Conservation (phyloP, 2,329 filamentous ascomycete species). For the Catunica adiposa region DNA sequence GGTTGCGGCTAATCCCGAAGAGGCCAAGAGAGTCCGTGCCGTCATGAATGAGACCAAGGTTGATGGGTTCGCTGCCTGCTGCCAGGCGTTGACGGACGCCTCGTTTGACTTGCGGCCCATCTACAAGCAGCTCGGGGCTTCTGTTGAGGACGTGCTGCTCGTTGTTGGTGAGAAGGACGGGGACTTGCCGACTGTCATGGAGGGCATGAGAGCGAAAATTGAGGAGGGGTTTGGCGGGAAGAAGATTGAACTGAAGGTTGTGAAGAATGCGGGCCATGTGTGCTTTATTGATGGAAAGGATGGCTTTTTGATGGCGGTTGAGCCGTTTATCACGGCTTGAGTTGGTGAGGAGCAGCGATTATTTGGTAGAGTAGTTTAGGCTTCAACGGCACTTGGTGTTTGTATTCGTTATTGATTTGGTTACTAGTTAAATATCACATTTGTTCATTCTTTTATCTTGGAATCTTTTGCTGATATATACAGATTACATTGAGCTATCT, state of each 20-base stretch:
- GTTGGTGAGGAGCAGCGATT: background rate
- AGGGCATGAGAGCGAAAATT: constrained; percentile 22
- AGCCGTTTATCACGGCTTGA: constrained; percentile 17
- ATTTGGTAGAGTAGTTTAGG: background rate
- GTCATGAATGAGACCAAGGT: constrained; percentile 24
- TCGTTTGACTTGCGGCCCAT: constrained; percentile 26
- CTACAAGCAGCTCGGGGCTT: constrained; percentile 20
- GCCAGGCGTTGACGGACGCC: constrained; percentile 22
- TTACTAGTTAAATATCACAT: background rate
- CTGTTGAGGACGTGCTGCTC: constrained; percentile 23
- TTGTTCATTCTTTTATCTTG: too few species aligned
- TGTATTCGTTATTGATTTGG: background rate
- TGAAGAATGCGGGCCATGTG: constrained; percentile 24
- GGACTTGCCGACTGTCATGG: constrained; percentile 25
- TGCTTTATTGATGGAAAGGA: constrained; percentile 25
- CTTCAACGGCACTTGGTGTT: constrained; percentile 2
- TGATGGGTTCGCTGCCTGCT: constrained; percentile 28
- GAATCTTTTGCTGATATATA: too few species aligned
- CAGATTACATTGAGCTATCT: too few species aligned
- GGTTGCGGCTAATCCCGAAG: constrained; percentile 22
- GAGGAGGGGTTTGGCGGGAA: constrained; percentile 21
- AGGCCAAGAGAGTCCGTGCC: constrained; percentile 22
- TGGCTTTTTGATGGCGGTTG: constrained; percentile 19
- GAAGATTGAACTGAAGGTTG: constrained; percentile 21
- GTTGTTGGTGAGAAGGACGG: constrained; percentile 28